Conservation (phyloP, 495 filamentous ascomycete genomes). For the Penicillium lagena region DNA sequence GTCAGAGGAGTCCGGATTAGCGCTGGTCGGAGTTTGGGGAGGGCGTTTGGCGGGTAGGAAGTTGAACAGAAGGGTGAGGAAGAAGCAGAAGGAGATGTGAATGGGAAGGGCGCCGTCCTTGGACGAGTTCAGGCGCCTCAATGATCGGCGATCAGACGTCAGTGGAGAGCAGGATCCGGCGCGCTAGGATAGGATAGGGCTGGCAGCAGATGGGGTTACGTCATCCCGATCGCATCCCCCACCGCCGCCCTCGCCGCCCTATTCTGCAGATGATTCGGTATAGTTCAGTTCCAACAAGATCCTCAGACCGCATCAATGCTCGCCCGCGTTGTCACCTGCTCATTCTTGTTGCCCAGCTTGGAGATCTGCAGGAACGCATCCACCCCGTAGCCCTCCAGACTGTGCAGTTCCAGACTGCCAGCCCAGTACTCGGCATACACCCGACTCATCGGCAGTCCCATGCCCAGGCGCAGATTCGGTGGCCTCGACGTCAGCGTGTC, state of each 20-base stretch:
- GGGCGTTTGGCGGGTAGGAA: slow-evolving; percentile 22
- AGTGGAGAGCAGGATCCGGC: slow-evolving; percentile 3
- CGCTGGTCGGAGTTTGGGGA: slow-evolving; percentile 1
- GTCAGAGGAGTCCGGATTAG: background rate
- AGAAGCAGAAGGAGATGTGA: slow-evolving; percentile 28
- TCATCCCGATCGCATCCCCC: background rate
- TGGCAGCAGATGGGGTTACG: background rate
- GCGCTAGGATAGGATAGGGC: slow-evolving; percentile 1
- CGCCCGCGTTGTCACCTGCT: slow-evolving; percentile 84
- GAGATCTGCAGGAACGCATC: slow-evolving; percentile 97
- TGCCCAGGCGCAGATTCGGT: slow-evolving; percentile 83
- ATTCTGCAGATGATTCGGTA: background rate
- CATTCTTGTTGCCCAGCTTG: slow-evolving; percentile 97
- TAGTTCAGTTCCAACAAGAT: background rate
- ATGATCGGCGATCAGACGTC: slow-evolving; percentile 17
- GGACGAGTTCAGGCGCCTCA: slow-evolving; percentile 23
- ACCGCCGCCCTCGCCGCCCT: too few relatives aligned
- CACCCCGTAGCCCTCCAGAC: slow-evolving; percentile 93
- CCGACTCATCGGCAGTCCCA: slow-evolving; percentile 88
- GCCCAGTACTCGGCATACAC: slow-evolving; percentile 99
- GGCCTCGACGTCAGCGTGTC: slow-evolving; percentile 71
- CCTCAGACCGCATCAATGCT: slow-evolving; percentile 79
- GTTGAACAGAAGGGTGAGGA: slow-evolving; percentile 21
- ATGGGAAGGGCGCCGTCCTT: slow-evolving; percentile 23
- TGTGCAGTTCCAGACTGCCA: slow-evolving; percentile 85